Evolutionary conservation across 1,284 basidiomycete species (phyloP).

Genomic region (Ustilago shanxiensis): DNA sequence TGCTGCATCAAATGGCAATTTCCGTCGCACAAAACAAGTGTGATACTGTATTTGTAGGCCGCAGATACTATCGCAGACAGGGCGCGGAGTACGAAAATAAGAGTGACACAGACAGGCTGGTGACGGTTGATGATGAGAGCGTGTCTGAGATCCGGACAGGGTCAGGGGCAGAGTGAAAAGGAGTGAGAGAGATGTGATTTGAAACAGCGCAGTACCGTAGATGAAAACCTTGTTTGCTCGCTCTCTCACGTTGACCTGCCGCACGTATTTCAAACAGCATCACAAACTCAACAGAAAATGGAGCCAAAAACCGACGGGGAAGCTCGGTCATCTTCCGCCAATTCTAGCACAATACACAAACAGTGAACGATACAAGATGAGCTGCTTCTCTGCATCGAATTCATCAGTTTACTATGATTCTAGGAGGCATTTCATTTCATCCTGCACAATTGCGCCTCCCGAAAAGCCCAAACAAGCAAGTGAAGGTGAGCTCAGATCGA

Average conservation of each 20-base stretch:
- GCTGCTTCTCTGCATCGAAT: background rate
- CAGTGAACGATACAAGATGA: no score
- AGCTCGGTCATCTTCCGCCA: background rate
- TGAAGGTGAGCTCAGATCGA: no score
- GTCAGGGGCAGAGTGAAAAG: no score
- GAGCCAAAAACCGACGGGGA: background rate
- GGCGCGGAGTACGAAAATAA: constrained; percentile 2
- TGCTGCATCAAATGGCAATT: background rate
- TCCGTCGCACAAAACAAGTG: background rate
- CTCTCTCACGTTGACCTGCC: no score
- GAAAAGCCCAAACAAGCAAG: no score
- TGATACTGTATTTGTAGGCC: background rate
- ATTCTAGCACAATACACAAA: background rate
- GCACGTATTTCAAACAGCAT: no score
- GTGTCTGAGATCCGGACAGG: constrained; percentile 2
- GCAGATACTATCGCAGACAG: background rate
- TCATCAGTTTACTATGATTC: background rate
- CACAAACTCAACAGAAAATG: background rate
- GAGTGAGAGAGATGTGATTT: no score
- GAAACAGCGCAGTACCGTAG: no score
- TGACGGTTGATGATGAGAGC: background rate
- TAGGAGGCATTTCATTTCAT: background rate
- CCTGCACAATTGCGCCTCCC: background rate
- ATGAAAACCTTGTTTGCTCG: background rate
- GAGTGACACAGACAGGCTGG: background rate